These are phyloP conservation scores for Seminavis robusta DNA, from an alignment of 108 stramenopile species.

Conservation along the genomic window DNA sequence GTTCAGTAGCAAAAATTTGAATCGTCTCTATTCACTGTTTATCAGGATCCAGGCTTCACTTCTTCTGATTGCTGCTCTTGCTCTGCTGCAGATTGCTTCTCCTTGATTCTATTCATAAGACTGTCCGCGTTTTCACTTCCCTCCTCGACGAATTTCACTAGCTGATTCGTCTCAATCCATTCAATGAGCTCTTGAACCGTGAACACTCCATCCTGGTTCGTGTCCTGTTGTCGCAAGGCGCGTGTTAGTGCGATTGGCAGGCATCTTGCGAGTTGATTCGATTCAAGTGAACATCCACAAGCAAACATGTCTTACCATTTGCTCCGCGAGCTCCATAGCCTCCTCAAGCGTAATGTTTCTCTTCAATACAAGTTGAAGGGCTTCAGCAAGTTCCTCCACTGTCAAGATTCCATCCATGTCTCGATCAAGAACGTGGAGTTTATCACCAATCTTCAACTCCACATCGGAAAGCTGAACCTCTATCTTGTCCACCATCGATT, in stretches of 20 bases:
- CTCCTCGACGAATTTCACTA: conserved; percentile 81
- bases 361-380: conserved; percentile 73
- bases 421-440: conserved; percentile 94
- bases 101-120: conserved; percentile 73
- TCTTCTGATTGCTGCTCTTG: conserved; percentile 28
- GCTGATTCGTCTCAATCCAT: conserved; percentile 80
- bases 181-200: conserved; percentile 69
- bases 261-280: background rate
- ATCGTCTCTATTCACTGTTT: background rate
- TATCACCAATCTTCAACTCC: conserved; percentile 91
- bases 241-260: background rate
- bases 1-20: background rate
- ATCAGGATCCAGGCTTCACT: background rate
- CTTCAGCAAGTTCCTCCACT: conserved; percentile 81
- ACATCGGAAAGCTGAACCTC: conserved; percentile 87
- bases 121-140: conserved; percentile 79
- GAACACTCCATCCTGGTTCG: conserved; percentile 72
- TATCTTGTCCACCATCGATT: conserved; percentile 91
- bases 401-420: conserved; percentile 91
- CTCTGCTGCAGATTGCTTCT: conserved; percentile 36
- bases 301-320: conserved; percentile 52
- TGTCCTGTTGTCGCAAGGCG: conserved; percentile 42
- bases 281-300: background rate
- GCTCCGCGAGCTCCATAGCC: conserved; percentile 72
- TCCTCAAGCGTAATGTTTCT: conserved; percentile 74